A percentile compares a stretch with the other conserved stretches of the same genome.
Evolutionary conservation across 495 filamentous ascomycete species (phyloP).

Genomic region (Podospora sp.): DNA sequence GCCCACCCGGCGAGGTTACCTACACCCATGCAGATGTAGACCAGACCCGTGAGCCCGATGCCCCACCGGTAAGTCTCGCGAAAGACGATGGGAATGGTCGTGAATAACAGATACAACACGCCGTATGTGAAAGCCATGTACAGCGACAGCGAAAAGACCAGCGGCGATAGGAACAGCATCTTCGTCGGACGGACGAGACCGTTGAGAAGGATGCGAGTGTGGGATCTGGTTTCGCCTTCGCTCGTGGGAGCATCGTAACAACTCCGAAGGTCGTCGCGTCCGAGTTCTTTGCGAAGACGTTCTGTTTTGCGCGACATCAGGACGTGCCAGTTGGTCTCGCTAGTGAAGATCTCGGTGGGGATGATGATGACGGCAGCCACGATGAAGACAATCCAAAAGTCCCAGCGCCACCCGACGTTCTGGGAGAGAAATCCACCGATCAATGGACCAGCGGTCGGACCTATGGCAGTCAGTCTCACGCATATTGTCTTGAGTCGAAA

Average conservation of each 20-base stretch:
- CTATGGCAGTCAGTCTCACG: slow-evolving; percentile 23
- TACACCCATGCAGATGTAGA: slow-evolving; percentile 50
- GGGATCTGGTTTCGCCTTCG: slow-evolving; percentile 20
- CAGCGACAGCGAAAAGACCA: slow-evolving; percentile 67
- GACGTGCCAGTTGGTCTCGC: slow-evolving; percentile 58
- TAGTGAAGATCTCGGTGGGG: slow-evolving; percentile 51
- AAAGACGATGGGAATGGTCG: slow-evolving; percentile 67
- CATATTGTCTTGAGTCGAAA: slow-evolving; percentile 38
- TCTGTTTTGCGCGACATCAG: slow-evolving; percentile 56
- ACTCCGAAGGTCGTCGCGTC: slow-evolving; percentile 39
- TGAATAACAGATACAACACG: slow-evolving; percentile 76
- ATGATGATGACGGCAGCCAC: slow-evolving; percentile 42
- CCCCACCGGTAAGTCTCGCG: slow-evolving; percentile 52
- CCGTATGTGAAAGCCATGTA: slow-evolving; percentile 79
- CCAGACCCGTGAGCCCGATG: slow-evolving; percentile 41
- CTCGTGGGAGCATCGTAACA: slow-evolving; percentile 33
- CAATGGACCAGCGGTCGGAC: slow-evolving; percentile 55
- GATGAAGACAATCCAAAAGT: slow-evolving; percentile 63
- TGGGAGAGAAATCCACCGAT: slow-evolving; percentile 59
- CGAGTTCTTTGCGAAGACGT: slow-evolving; percentile 41
- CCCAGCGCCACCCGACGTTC: slow-evolving; percentile 60
- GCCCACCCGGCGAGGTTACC: slow-evolving; percentile 45
- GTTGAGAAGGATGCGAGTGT: slow-evolving; percentile 35
- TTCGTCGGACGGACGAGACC: slow-evolving; percentile 58
- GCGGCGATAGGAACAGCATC: slow-evolving; percentile 62